phyloP scores from a whole-genome alignment of 129 eudicot genomes.

The Ambrosia trifida region DNA sequence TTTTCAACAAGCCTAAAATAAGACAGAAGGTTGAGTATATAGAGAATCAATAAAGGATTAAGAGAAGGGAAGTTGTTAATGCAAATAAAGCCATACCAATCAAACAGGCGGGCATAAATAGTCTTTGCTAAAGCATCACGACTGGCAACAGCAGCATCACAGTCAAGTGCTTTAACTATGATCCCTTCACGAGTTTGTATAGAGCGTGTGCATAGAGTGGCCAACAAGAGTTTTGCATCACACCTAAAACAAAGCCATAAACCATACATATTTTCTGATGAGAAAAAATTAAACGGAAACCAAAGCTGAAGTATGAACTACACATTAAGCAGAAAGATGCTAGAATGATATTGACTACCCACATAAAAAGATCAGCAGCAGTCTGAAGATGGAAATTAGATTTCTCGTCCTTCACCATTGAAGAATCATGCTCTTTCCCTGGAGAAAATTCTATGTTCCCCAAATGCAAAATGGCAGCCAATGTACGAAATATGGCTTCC shows the following conservation, averaged over 20 bases:
- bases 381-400: slow-evolving; percentile 78
- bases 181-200: slow-evolving; percentile 92
- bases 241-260: slow-evolving; percentile 48
- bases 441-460: slow-evolving; percentile 92
- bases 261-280: slow-evolving; percentile 11
- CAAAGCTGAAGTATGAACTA: slow-evolving; percentile 16
- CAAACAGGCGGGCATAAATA: slow-evolving; percentile 86
- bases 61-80: not conserved
- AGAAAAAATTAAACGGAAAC: not conserved
- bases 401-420: slow-evolving; percentile 69
- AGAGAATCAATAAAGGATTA: not conserved
- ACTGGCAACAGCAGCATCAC: slow-evolving; percentile 90
- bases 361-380: slow-evolving; percentile 83
- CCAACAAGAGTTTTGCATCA: slow-evolving; percentile 68
- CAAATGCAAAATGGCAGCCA: slow-evolving; percentile 92
- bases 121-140: slow-evolving; percentile 98
- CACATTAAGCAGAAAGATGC: slow-evolving; percentile 15
- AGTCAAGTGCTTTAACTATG: slow-evolving; percentile 80
- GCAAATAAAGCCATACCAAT: slow-evolving; percentile 63
- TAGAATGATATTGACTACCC: slow-evolving; percentile 31
- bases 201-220: slow-evolving; percentile 85
- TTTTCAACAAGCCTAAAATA: slow-evolving; percentile 94
- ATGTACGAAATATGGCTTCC: slow-evolving; percentile 93
- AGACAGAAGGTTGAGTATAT: slow-evolving; percentile 15
- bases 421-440: slow-evolving; percentile 96